Base-by-base conservation (phyloP, 1,284 basidiomycete genomes). In the Tilletia indica region DNA sequence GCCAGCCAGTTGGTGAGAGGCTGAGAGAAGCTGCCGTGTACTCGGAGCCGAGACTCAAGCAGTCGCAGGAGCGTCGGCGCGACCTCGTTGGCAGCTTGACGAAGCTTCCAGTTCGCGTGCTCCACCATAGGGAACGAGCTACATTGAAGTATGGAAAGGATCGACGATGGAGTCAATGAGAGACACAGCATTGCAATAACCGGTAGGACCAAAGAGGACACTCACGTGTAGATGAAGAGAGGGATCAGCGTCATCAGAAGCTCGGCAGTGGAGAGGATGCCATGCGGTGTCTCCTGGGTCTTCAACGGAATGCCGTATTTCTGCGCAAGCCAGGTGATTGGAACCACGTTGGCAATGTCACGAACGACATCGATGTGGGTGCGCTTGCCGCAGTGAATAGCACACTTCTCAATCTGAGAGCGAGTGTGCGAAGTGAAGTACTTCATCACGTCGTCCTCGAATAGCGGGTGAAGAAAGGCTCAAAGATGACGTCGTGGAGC, bases 321-420 rank as follows among this genome's bases (percentile, higher is more conserved):
- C 54, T 77, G 25, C 12, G 76, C 74, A 71, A 78, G 19, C 91
- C 91, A 77, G 88, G 49, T 85, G 47, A 92, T 84, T 5, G 92
- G 90, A 0, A 90, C 87, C 45, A 86, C 81, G 80, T 88, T 90
- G 74, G 92, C 81, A 3, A 93, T 90, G 76, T 92, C 89, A 5
- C 88, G 86, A 34, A 91, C 89, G 72, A 94, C 84, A 79, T 94
- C 91, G 34, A 93, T 86, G 56, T 87, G 87, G 56, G 83, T 85
- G 3, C 85, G 86, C 39, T 87, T 86, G 31, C 86, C 85, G 16
- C 87, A 88, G 12, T 89, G 87, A 19, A 86, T 91, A 2, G 90
- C 89, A 72, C 87, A 82, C 21, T 82, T 75, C 45, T 85, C 77
- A 73, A 93, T 88, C 38, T 91, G 84, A 70, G 87, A 86, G 38